Evolutionary conservation across 495 filamentous ascomycete genomes (phyloP).

Genomic region (Daldinia bambusicola): DNA sequence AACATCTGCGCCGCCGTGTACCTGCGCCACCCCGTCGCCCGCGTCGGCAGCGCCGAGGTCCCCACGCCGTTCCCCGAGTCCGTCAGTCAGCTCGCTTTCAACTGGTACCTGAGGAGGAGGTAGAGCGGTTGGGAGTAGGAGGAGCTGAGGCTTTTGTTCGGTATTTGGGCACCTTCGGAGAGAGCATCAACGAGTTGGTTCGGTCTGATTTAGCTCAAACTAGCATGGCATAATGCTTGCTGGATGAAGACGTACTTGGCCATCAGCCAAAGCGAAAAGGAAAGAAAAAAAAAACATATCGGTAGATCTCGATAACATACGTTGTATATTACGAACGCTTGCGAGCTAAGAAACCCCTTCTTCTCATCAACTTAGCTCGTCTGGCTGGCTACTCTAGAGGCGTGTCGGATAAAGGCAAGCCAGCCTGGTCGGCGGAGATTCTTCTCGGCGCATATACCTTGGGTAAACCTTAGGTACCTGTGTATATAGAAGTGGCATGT

Average conservation of each 20-base stretch:
- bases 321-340: constrained; percentile 13
- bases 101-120: constrained; percentile 91
- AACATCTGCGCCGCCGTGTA: constrained; percentile 96
- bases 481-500: constrained; percentile 33
- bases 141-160: neutral
- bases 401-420: neutral
- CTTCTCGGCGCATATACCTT: constrained; percentile 30
- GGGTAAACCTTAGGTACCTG: neutral
- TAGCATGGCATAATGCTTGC: neutral
- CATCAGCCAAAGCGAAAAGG: neutral
- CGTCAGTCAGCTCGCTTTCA: constrained; percentile 80
- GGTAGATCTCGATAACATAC: neutral
- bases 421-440: constrained; percentile 1
- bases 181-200: neutral
- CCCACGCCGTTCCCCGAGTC: constrained; percentile 79
- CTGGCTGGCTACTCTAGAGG: neutral
- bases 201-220: neutral
- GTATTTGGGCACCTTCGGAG: neutral
- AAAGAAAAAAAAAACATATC: neutral
- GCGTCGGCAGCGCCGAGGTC: constrained; percentile 86
- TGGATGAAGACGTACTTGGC: neutral
- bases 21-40: constrained; percentile 92
- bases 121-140: constrained; percentile 55
- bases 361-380: neutral
- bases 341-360: neutral